A percentile compares a stretch with the other conserved stretches of the same genome.
phyloP scores from a whole-genome alignment of 495 filamentous ascomycete genomes.

The Aspergillus olivimuriae region DNA sequence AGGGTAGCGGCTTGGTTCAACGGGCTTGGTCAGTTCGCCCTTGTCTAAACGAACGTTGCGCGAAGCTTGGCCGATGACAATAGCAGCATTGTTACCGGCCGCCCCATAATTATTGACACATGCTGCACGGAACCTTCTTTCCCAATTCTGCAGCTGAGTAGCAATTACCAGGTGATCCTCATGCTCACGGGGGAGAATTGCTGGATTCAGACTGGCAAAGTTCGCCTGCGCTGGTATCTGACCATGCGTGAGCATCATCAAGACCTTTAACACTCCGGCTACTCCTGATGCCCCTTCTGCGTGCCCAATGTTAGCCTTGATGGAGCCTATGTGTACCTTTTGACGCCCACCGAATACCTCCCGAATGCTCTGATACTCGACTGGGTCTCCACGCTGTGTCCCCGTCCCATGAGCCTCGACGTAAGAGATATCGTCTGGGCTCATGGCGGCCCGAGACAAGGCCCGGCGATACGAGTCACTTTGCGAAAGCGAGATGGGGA shows the following conservation, averaged over 20 bases:
- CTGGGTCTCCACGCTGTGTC: constrained; percentile 37
- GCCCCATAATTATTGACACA: not conserved
- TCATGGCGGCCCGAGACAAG: constrained; percentile 3
- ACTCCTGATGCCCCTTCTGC: constrained; percentile 39
- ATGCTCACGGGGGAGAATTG: not conserved
- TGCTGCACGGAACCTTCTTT: not conserved
- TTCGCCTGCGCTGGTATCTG: constrained; percentile 26
- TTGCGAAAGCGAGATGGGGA: constrained; percentile 26
- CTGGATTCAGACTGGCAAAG: constrained; percentile 31
- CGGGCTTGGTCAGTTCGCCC: constrained; percentile 15
- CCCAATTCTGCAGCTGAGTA: not conserved
- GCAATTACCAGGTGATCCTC: not conserved
- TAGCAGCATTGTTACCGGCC: not conserved
- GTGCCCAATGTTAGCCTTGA: constrained; percentile 46
- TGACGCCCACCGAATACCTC: constrained; percentile 23
- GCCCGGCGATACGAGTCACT: constrained; percentile 14
- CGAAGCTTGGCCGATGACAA: constrained; percentile 18
- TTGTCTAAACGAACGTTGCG: constrained; percentile 27
- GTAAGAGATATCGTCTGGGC: constrained; percentile 10
- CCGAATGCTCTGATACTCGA: constrained; percentile 26
- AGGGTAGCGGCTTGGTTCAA: not conserved
- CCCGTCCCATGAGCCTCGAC: constrained; percentile 24
- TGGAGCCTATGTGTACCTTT: constrained; percentile 21
- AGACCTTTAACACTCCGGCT: constrained; percentile 34
- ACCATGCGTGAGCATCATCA: constrained; percentile 33